Evolutionary conservation across 208 protist genomes (phyloP).

Genomic region (Endotrypanum monterogeii): DNA sequence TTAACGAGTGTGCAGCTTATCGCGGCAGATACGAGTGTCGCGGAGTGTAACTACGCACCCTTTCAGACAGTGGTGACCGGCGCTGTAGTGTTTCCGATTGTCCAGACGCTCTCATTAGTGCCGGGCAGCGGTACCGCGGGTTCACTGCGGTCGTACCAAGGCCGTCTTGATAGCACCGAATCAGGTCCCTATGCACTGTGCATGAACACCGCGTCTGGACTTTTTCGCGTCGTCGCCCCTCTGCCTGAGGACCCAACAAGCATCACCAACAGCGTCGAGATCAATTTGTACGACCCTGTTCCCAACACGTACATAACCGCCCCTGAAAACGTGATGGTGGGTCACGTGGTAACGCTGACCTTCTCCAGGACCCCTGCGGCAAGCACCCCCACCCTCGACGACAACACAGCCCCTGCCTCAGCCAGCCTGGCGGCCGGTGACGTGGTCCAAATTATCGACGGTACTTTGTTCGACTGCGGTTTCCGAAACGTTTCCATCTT

Average conservation of each 20-base stretch:
- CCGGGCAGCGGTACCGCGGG: constrained; percentile 8
- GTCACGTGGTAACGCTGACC: constrained; percentile 59
- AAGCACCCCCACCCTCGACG: neutral
- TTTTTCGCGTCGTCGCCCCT: constrained; percentile 58
- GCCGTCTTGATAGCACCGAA: constrained; percentile 42
- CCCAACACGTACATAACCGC: constrained; percentile 44
- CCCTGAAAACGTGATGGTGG: constrained; percentile 48
- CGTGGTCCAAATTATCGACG: constrained; percentile 69
- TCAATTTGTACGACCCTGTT: constrained; percentile 33
- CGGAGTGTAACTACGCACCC: constrained; percentile 84
- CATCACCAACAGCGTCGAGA: neutral
- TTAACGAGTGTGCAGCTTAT: constrained; percentile 52
- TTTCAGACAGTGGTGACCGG: constrained; percentile 43
- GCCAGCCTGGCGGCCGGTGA: constrained; percentile 38
- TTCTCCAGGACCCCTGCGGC: constrained; percentile 30
- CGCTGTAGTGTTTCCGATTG: constrained; percentile 26
- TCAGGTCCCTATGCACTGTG: constrained; percentile 69
- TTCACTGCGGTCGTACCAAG: constrained; percentile 31
- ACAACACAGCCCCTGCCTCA: constrained; percentile 3
- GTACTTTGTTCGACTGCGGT: constrained; percentile 77
- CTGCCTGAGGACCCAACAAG: constrained; percentile 22
- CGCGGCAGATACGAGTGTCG: constrained; percentile 30
- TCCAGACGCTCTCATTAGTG: constrained; percentile 19
- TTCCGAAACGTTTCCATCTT: constrained; percentile 69
- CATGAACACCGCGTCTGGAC: constrained; percentile 47